A percentile compares a stretch with the other conserved stretches of the same genome.
phyloP scores from a whole-genome alignment of 2,329 filamentous ascomycete species.

The Talaromyces funiculosus region DNA sequence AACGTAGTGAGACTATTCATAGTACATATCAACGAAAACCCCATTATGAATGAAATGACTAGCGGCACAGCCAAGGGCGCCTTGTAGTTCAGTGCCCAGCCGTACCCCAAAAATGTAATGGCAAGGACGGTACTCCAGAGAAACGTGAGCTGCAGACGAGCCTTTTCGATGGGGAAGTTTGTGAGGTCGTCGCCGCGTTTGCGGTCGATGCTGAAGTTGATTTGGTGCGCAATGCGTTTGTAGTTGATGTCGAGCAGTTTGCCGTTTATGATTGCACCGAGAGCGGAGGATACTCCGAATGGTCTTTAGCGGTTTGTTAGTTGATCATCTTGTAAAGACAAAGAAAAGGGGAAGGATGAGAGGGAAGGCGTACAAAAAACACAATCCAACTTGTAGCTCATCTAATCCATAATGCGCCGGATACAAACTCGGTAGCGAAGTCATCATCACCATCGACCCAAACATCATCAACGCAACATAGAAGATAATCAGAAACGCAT shows the following conservation, averaged over 20 bases:
- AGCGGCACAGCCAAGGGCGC: conserved; percentile 29
- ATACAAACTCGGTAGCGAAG: conserved; percentile 41
- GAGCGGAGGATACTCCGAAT: conserved; percentile 21
- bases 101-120: conserved; percentile 29
- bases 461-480: conserved; percentile 37
- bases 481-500: conserved; percentile 27
- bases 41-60: conserved; percentile 30
- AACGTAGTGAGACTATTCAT: conserved; percentile 42
- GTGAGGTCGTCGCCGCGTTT: conserved; percentile 50
- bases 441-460: conserved; percentile 40
- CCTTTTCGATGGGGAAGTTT: conserved; percentile 47
- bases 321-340: not conserved
- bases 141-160: conserved; percentile 29
- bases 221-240: conserved; percentile 55
- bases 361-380: conserved; percentile 17
- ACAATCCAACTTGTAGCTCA: conserved; percentile 40
- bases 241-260: conserved; percentile 67
- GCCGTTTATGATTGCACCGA: conserved; percentile 38
- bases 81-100: conserved; percentile 33
- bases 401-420: conserved; percentile 40
- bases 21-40: conserved; percentile 26
- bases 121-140: conserved; percentile 25
- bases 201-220: conserved; percentile 57
- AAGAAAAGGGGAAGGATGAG: not conserved
- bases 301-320: conserved; percentile 16